Percentiles rank a stretch among this genome's conserved stretches.
Conservation (phyloP, 345 rosid genomes). For the Eucalyptus globulus region DNA sequence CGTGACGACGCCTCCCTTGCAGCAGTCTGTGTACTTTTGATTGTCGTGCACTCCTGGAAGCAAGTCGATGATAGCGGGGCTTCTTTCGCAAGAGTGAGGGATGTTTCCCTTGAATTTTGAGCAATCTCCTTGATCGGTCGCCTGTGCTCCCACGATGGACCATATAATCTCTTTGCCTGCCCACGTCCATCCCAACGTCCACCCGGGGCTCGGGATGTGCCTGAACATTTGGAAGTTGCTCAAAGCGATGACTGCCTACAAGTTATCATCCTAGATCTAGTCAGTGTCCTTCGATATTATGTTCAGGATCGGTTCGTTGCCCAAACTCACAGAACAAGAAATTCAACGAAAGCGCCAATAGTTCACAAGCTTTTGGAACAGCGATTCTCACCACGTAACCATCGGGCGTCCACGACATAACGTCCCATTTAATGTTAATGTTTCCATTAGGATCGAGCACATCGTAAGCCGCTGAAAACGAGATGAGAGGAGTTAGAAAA, state of each 20-base stretch:
- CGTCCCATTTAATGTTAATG: constrained; percentile 34
- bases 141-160: constrained; percentile 35
- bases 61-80: constrained; percentile 32
- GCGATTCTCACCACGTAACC: constrained; percentile 19
- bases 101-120: constrained; percentile 36
- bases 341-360: not conserved
- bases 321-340: not conserved
- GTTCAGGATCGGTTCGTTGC: not conserved
- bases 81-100: constrained; percentile 34
- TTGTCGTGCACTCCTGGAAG: constrained; percentile 34
- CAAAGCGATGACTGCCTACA: constrained; percentile 29
- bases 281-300: not conserved
- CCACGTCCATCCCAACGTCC: constrained; percentile 47
- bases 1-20: constrained; percentile 37
- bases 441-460: constrained; percentile 33
- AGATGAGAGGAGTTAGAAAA: not conserved
- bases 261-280: not conserved
- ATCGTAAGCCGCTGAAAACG: constrained; percentile 22
- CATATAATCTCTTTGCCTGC: constrained; percentile 35
- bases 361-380: not conserved
- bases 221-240: constrained; percentile 35
- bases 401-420: constrained; percentile 35
- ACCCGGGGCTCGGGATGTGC: constrained; percentile 37
- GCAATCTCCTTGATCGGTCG: constrained; percentile 46
- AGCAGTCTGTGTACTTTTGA: constrained; percentile 34